Evolutionary conservation across 305 asterid genomes (phyloP).

Genomic region (Fraxinus dipetala): DNA sequence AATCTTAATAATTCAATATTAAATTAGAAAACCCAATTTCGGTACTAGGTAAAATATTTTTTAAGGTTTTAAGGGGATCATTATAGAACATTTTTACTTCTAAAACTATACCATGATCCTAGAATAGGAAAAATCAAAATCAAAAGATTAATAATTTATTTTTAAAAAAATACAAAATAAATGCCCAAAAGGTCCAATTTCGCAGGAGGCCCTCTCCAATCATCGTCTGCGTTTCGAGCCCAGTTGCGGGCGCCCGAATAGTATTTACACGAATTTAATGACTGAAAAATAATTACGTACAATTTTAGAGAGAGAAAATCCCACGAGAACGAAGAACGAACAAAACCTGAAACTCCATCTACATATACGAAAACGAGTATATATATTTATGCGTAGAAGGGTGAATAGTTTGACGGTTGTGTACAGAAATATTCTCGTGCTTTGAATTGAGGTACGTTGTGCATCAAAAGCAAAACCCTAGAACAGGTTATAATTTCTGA

Average conservation of each 20-base stretch:
- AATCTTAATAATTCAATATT: no score
- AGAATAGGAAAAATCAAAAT: neutral
- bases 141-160: neutral
- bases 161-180: neutral
- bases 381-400: conserved; percentile 23
- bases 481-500: conserved; percentile 33
- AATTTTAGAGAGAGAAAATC: conserved; percentile 39
- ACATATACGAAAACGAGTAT: conserved; percentile 23
- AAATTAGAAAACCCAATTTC: no score
- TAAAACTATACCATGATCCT: neutral
- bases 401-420: conserved; percentile 42
- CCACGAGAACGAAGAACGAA: conserved; percentile 36
- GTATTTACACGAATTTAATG: conserved; percentile 19
- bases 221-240: conserved; percentile 10
- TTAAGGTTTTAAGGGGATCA: neutral
- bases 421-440: conserved; percentile 39
- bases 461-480: conserved; percentile 82
- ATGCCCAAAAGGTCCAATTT: neutral
- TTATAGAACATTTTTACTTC: neutral
- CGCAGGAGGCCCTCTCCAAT: conserved; percentile 15
- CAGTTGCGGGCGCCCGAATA: conserved; percentile 23
- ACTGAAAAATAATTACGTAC: conserved; percentile 24
- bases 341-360: conserved; percentile 36
- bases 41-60: no score
- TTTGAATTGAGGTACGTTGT: conserved; percentile 55